Evolutionary conservation across 192 early-diverging fungal species (phyloP), one percentile per base, ranked within the genome.

Genomic region (Funneliformis geosporum): DNA sequence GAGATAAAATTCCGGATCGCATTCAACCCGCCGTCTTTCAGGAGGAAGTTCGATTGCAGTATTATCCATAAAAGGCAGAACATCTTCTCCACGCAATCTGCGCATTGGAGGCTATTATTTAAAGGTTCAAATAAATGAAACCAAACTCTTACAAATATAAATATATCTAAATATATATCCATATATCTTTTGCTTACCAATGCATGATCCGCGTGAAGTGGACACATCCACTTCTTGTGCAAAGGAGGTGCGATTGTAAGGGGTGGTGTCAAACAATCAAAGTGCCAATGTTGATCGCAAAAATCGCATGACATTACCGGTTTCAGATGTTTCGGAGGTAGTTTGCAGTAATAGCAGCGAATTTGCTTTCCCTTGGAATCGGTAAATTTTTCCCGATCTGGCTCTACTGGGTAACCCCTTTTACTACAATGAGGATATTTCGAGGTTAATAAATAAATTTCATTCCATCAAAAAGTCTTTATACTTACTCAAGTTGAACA

Each of bases 211-310:
- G 28, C 67, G 38, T 79, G 77, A 21, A n/a, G 23, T 14, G 77
- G 77, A 60, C 77, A 79, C 77, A 79, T 79, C 77, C 77, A 79
- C 10, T 79, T 68, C 60, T 70, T 79, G 23, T 59, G 21, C 6
- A 66, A 18, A 33, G 62, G 61, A 18, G 64, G 43, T 5, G 43
- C 47, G 18, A 47, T 70, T 18, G 55, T 47, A 28, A 79, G 14
- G 4, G 77, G 77, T 18, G 67, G 77, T 60, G 59, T 28, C 21
- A 79, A 42, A 33, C 77, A 79, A 59, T 79, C 77, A 14, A 79
- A 70, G 55, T 79, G 77, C 77, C 77, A 79, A 10, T 42, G 23
- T 11, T 50, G 61, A 12, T 46, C 28, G 43, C 77, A 79, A 79
- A 67, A 79, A 42, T 79, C 77, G 12, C 77, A 79, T 5, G 66